Base-by-base conservation (phyloP, 139 green algal species). In the Pleodorina starrii region DNA sequence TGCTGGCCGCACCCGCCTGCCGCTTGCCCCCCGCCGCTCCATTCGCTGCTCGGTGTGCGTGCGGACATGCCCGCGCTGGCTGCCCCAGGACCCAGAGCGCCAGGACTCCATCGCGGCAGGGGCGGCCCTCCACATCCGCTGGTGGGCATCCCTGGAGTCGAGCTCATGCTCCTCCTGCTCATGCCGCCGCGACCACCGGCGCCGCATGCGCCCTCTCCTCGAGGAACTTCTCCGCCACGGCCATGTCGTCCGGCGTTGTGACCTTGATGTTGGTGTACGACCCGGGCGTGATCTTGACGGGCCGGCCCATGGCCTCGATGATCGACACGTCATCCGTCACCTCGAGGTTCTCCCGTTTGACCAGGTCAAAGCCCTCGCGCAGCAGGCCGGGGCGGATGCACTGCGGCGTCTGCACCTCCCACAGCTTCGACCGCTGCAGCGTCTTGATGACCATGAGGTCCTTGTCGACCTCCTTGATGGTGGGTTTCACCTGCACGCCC, bases 251-350 rank as follows among this genome's bases (percentile, higher is more conserved):
- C 6, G 96, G 96, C 6, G 96, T 98, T 7, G 96, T 89, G 32
- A 99, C 95, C 94, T 99, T 99, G 91, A 99, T 98, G 95, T 99
- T 99, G 50, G 96, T 98, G 92, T 99, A 99, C 11, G 93, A 94
- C 2, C 98, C 98, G 6, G 92, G 35, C 4, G 98, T 99, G 75
- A 99, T 97, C 44, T 92, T 92, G 17, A 99, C 98, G 0, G 97
- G 97, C 90, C 94, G 78, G n/a, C 97, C 97, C 78, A 99, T 90
- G 12, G 97, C 95, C 91, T 99, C 98, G 11, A 99, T 96, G 90
- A 99, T 98, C 27, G 96, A 99, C 51, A 99, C 98, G 66, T 99
- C 98, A 88, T 99, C 98, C 12, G 98, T 99, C 17, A 99, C 97
- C 86, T 98, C 98, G 63, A 99, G 86, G 21, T 87, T 75, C 71